A percentile compares a stretch with the other conserved stretches of the same genome.
Evolutionary conservation across 805 yeast genomes (phyloP).

Genomic region (Lachancea dasiensis): DNA sequence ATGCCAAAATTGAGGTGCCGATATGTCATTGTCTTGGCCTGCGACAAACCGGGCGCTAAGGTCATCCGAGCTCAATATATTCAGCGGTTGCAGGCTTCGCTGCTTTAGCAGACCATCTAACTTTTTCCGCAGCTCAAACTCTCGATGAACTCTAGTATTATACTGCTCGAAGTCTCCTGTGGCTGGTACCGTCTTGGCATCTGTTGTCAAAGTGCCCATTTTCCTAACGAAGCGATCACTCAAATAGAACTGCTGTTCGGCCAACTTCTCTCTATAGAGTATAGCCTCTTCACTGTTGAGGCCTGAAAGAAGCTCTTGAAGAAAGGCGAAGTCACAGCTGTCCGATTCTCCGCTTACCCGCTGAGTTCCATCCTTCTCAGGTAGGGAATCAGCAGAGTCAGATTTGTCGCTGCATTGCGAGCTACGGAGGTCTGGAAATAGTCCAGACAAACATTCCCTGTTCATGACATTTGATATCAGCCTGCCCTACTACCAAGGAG

Average conservation of each 20-base stretch:
- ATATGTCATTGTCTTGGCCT: constrained; percentile 16
- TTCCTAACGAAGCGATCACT: constrained; percentile 16
- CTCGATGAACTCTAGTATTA: constrained; percentile 32
- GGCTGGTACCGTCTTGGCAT: constrained; percentile 1
- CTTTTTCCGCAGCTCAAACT: constrained; percentile 28
- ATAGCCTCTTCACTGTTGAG: not conserved
- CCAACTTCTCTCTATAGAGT: constrained; percentile 15
- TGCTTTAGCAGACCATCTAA: constrained; percentile 17
- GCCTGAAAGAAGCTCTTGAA: constrained; percentile 3
- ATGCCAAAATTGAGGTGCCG: no score
- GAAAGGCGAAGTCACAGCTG: not conserved
- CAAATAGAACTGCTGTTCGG: constrained; percentile 21
- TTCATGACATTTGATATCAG: constrained; percentile 1
- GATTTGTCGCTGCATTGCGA: not conserved
- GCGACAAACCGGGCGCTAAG: constrained; percentile 16
- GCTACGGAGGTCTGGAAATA: constrained; percentile 1
- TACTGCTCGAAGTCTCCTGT: constrained; percentile 32
- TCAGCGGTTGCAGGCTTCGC: constrained; percentile 15
- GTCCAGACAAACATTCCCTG: not conserved
- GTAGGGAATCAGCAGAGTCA: not conserved
- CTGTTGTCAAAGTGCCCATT: constrained; percentile 4
- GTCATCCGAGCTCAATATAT: constrained; percentile 16
- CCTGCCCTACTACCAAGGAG: not conserved
- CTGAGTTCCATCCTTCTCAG: not conserved
- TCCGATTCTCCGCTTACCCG: not conserved